Percentiles rank a stretch among this genome's conserved stretches.
Conservation (phyloP, 1,139 yeast genomes). For the Blastobotrys ciferrii region DNA sequence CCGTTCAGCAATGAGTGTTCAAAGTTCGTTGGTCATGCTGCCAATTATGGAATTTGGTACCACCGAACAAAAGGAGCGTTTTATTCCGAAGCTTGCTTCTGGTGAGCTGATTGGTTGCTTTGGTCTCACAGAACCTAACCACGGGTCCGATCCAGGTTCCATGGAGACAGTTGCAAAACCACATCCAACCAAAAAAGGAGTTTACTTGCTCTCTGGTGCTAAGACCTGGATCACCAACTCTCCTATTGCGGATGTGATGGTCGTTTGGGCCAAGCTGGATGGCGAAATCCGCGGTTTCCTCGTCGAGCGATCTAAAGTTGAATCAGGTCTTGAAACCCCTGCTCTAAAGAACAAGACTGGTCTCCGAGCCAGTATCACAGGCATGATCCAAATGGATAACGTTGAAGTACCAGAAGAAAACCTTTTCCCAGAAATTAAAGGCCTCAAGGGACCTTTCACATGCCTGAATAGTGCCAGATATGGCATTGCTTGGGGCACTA, state of each 20-base stretch:
- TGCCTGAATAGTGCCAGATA: conserved; percentile 46
- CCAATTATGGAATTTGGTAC: conserved; percentile 44
- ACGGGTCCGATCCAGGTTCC: conserved; percentile 47
- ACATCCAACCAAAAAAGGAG: conserved; percentile 45
- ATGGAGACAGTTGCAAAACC: conserved; percentile 45
- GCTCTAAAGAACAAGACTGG: conserved; percentile 41
- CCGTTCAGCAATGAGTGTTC: conserved; percentile 47
- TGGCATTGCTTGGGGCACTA: conserved; percentile 47
- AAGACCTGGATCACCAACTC: conserved; percentile 49
- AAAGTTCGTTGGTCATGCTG: conserved; percentile 46
- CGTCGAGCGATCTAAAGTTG: conserved; percentile 39
- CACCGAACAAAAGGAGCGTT: conserved; percentile 43
- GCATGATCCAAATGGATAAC: conserved; percentile 45
- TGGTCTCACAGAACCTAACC: conserved; percentile 47
- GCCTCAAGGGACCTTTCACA: conserved; percentile 47
- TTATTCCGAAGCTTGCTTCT: conserved; percentile 41
- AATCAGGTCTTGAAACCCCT: conserved; percentile 41
- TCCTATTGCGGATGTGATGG: conserved; percentile 44
- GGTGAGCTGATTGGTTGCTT: conserved; percentile 47
- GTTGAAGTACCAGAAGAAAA: conserved; percentile 46
- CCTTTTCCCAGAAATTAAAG: conserved; percentile 40
- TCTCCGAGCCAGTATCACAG: conserved; percentile 45
- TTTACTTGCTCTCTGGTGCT: conserved; percentile 42
- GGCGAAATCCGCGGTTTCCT: conserved; percentile 45
- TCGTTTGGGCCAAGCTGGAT: conserved; percentile 47